Evolutionary conservation across 169 alveolate genomes (phyloP), one percentile per base, ranked within the genome.

Genomic region (Plasmodium adleri): DNA sequence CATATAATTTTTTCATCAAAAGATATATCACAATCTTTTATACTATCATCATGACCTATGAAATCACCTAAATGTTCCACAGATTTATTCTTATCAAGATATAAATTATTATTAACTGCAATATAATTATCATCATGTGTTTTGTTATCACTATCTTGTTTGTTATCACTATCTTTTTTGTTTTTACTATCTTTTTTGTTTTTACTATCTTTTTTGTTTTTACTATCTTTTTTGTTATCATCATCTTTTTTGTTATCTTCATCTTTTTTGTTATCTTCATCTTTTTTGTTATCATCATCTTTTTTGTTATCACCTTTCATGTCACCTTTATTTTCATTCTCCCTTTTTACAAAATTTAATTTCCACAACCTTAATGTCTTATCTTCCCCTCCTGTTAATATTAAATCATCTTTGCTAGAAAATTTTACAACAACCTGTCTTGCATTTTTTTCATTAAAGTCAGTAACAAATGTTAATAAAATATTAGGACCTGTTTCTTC

Each of bases 381-480:
- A 63, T 94, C 96, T 28, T 88, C 93, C 20, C 93, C 92, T 0
- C 96, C 95, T 1, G 96, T 94, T 62, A 94, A 74, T 59, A 94
- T 92, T 26, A 76, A 54, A 58, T 92, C 78, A 32, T 70, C 50
- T 39, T 56, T 67, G 5, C 50, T 13, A 6, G 92, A 78, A 60
- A 94, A 90, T 20, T 88, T 78, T 20, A 63, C 88, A 2, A 78
- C 88, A 45, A 88, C 88, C 52, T 88, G 96, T 45, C 91, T 87
- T 15, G 96, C 72, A 49, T 94, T 93, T 12, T 75, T 68, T 50
- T 66, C 88, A 17, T 63, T 45, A 20, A 56, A 47, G 15, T 92
- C 96, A 0, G 93, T 90, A 22, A 88, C 52, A 64, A 94, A 92
- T 2, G 72, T 83, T 20, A 91, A 89, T 45, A 88, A 88, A 13